Evolutionary conservation across 176 grass and related monocot species (phyloP).

Genomic region (Triticum urartu): DNA sequence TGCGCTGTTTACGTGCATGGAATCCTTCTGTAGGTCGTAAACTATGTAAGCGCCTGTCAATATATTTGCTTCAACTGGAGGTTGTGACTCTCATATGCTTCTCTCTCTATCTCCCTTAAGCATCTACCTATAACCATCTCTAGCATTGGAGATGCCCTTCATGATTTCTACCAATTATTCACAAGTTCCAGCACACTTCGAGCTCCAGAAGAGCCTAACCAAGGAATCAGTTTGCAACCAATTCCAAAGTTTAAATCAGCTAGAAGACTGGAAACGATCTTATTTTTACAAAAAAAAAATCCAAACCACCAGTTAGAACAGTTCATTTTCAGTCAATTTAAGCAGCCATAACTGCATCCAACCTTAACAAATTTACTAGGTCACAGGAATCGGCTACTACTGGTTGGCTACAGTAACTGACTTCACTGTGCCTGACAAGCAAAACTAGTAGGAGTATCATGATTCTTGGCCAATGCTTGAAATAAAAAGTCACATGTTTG

Average conservation of each 20-base stretch:
- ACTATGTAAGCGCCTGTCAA: neutral
- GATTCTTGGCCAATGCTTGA: neutral
- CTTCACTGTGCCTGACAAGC: neutral
- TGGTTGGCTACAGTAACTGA: neutral
- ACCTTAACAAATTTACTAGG: neutral
- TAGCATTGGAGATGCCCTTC: neutral
- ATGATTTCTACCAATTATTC: neutral
- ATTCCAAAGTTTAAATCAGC: neutral
- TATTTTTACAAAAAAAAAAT: neutral
- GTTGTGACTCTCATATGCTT: neutral
- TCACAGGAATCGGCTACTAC: neutral
- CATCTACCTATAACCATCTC: neutral
- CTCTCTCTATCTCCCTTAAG: too few relatives aligned
- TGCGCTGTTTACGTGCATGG: neutral
- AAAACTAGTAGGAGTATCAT: neutral
- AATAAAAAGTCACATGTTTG: neutral
- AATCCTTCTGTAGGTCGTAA: neutral
- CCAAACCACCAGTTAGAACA: neutral
- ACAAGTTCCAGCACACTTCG: neutral
- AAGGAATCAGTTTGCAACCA: neutral
- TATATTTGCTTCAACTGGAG: neutral
- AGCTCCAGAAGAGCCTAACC: neutral
- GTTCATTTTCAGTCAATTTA: neutral
- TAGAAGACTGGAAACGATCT: neutral
- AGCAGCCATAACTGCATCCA: neutral